Conservation (phyloP, 2,329 filamentous ascomycete genomes). For the Rasamsonia emersonii region DNA sequence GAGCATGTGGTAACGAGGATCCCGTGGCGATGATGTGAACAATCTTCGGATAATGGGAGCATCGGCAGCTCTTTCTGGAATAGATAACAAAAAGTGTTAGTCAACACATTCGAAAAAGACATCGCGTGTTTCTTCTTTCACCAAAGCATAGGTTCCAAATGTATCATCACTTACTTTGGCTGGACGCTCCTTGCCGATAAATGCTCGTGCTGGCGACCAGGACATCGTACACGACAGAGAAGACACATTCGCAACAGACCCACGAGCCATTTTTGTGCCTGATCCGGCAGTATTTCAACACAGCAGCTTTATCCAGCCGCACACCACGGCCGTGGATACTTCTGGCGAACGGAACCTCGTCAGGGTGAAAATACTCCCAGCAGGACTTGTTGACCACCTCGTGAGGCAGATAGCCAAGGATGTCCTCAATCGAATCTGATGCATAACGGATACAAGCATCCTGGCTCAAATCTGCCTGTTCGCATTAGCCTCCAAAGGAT, state of each 20-base stretch:
- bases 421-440: conserved; percentile 74
- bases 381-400: conserved; percentile 68
- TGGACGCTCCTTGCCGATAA: conserved; percentile 60
- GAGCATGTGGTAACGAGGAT: conserved; percentile 84
- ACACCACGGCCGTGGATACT: conserved; percentile 65
- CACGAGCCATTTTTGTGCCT: conserved; percentile 60
- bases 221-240: conserved; percentile 81
- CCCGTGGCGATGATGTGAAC: conserved; percentile 71
- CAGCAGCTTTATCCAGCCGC: conserved; percentile 72
- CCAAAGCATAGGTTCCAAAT: conserved; percentile 11
- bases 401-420: conserved; percentile 68
- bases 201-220: conserved; percentile 77
- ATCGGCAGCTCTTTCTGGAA: conserved; percentile 62
- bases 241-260: conserved; percentile 79
- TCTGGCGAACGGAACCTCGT: conserved; percentile 68
- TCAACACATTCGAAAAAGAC: too few species aligned
- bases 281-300: conserved; percentile 70
- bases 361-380: conserved; percentile 80
- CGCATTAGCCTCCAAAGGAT: conserved; percentile 9
- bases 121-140: too few species aligned
- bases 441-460: conserved; percentile 75
- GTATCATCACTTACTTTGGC: conserved; percentile 55
- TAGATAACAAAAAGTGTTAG: neutral
- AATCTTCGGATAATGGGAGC: conserved; percentile 70
- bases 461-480: conserved; percentile 55